These are phyloP conservation scores for Pseudoscleropodium purum DNA, from an alignment of 225 moss, liverwort and hornwort genomes.

Conservation along the genomic window DNA sequence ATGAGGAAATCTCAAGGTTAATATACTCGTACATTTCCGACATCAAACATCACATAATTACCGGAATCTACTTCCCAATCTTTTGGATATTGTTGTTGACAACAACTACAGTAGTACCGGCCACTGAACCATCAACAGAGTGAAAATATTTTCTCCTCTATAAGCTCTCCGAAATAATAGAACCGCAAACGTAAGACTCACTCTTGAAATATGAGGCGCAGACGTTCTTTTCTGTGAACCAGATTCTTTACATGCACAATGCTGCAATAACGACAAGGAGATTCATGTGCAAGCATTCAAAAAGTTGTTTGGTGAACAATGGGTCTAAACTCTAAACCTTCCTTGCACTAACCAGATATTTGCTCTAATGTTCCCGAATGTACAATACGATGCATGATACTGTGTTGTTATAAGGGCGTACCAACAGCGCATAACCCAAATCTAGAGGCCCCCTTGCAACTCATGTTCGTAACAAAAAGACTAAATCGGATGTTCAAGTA, in stretches of 20 bases:
- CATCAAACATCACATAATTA: not conserved
- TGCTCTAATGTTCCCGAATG: not conserved
- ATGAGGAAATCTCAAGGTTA: not conserved
- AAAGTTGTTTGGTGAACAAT: not conserved
- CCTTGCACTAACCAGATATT: not conserved
- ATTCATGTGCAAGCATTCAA: not conserved
- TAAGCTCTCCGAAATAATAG: not conserved
- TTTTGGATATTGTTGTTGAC: too few species aligned
- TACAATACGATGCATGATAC: not conserved
- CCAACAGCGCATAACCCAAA: not conserved
- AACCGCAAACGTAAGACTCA: not conserved
- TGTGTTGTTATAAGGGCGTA: not conserved
- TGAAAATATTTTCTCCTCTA: not conserved
- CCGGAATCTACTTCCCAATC: too few species aligned
- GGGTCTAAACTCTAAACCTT: not conserved
- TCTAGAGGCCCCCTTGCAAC: not conserved
- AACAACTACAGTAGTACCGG: not conserved
- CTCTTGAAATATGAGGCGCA: not conserved
- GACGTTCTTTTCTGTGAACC: not conserved
- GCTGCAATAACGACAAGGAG: not conserved
- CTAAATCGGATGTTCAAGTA: not conserved
- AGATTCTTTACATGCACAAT: not conserved
- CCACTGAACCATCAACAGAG: not conserved
- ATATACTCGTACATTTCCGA: too few species aligned
- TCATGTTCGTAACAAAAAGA: not conserved